phyloP scores from a whole-genome alignment of 2,329 filamentous ascomycete genomes.

The Colletotrichum lupini region DNA sequence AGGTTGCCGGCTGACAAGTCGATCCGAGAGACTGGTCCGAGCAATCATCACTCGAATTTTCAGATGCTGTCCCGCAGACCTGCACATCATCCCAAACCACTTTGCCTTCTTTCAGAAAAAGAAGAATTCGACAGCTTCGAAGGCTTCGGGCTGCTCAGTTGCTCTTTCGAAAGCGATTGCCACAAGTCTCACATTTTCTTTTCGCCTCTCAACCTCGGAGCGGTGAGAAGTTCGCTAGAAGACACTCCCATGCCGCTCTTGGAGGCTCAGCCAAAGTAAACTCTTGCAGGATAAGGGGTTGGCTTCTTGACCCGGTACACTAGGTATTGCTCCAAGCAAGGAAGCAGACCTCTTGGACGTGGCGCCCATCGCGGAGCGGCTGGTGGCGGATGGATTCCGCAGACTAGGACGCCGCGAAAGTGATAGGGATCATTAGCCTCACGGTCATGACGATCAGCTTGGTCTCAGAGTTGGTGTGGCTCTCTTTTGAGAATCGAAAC shows the following conservation, averaged over 20 bases:
- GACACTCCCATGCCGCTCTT: background rate
- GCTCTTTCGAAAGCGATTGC: background rate
- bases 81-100: background rate
- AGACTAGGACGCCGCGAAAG: slow-evolving; percentile 4
- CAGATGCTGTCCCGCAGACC: background rate
- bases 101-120: background rate
- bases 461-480: slow-evolving; percentile 13
- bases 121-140: background rate
- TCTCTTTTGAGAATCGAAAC: slow-evolving; percentile 26
- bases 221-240: background rate
- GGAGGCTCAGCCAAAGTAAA: background rate
- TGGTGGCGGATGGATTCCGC: slow-evolving; percentile 22
- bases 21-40: background rate
- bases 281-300: background rate
- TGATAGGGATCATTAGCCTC: slow-evolving; percentile 9
- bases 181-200: background rate
- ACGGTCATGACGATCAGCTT: slow-evolving; percentile 18
- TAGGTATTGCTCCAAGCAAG: background rate
- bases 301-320: background rate
- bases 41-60: background rate
- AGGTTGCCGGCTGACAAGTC: background rate
- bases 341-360: background rate
- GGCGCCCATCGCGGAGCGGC: slow-evolving; percentile 4
- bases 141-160: background rate
- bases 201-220: background rate